A percentile compares a stretch with the other conserved stretches of the same genome.
These are phyloP conservation scores for Calocybe gangraenosa DNA, from an alignment of 768 basidiomycete species.

Conservation along the genomic window DNA sequence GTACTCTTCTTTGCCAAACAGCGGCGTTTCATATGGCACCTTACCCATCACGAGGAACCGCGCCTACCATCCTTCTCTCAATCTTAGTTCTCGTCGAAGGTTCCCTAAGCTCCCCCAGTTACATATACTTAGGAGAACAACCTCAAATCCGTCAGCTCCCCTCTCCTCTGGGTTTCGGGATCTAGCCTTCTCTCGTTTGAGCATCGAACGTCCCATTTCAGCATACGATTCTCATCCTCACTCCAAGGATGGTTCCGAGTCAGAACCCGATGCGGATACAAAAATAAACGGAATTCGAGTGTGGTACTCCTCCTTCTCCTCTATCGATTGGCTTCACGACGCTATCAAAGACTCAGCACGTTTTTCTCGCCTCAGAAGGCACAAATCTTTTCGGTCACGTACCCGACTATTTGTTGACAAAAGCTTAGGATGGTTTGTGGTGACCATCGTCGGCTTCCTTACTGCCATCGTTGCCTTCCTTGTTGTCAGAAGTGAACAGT, in stretches of 20 bases:
- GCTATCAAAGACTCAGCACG: constrained; percentile 90
- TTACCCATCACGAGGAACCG: constrained; percentile 27
- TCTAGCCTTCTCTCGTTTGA: constrained; percentile 36
- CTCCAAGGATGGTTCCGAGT: constrained; percentile 28
- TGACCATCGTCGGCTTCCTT: constrained; percentile 82
- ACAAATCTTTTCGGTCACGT: constrained; percentile 66
- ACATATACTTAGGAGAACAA: constrained; percentile 25
- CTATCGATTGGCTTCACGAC: constrained; percentile 96
- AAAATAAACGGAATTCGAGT: constrained; percentile 86
- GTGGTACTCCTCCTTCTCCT: constrained; percentile 87
- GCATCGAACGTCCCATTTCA: constrained; percentile 60
- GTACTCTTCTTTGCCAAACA: constrained; percentile 28
- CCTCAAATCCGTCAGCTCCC: constrained; percentile 35
- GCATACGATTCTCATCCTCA: constrained; percentile 57
- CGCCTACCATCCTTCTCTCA: constrained; percentile 23
- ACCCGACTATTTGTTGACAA: constrained; percentile 66
- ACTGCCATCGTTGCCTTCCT: constrained; percentile 85
- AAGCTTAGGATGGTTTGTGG: constrained; percentile 83
- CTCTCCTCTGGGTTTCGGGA: constrained; percentile 35
- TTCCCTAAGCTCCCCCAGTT: constrained; percentile 34
- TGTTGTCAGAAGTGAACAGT: constrained; percentile 81
- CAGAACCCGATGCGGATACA: constrained; percentile 51
- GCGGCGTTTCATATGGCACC: constrained; percentile 53
- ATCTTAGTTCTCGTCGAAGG: constrained; percentile 29
- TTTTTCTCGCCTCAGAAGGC: constrained; percentile 64